Base-by-base conservation (phyloP, 306 rosid genomes). In the Fagus crenata region DNA sequence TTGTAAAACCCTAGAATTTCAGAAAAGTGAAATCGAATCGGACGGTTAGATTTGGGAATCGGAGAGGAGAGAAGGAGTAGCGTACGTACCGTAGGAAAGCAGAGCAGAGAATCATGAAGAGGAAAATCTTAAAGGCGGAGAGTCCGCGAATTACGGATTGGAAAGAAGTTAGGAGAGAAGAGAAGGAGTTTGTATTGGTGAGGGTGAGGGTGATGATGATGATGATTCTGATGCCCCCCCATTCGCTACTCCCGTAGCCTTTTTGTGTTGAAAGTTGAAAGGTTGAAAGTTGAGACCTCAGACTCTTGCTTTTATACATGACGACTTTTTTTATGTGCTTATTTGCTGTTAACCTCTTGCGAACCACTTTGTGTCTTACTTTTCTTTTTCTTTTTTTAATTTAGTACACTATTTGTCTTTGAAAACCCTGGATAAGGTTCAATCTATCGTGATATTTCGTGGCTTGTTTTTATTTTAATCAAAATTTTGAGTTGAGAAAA, bases 191-290 rank as follows among this genome's bases (percentile, higher is more conserved):
- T 74, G 85, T 33, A 53, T 42, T 80, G 81, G 22, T 67, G 74
- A 59, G 2, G 65, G 69, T 69, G 54, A 49, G n/a, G 76, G 80
- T 13, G 43, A 7, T 64, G 59, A 4, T 2, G 51, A 46, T 9
- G 14, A 86, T 80, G 86, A 81, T 80, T 68, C 86, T 68, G 82
- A 86, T 81, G 81, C 86, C 85, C 84, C 84, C 85, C 84, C 84
- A 71, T 80, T 75, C 42, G 71, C 39, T 63, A 43, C 72, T 13
- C 35, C 73, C 73, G 54, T 40, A 36, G 49, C 46, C 74, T 58
- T 74, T 77, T 49, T 75, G 46, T 64, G 49, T 69, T 56, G 58
- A 61, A 36, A 49, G 73, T 49, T 76, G 73, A 49, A 76, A 76
- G 53, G 42, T 46, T 46, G 51, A 46, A 77, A 77, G 85, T 84